phyloP scores from a whole-genome alignment of 257 asterid genomes.

The Knoxia roxburghii region DNA sequence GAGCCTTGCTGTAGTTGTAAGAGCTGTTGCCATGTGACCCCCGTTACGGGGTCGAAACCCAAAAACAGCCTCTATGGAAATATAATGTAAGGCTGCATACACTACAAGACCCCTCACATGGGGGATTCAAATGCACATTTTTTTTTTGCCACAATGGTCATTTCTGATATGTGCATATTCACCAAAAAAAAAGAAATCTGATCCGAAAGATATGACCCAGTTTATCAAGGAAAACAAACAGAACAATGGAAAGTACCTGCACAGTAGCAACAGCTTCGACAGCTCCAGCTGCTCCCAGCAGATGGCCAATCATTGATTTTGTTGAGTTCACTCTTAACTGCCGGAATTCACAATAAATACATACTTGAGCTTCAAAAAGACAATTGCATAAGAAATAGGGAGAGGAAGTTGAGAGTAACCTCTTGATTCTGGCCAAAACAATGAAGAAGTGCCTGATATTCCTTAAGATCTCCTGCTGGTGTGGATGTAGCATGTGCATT shows the following conservation, averaged over 20 bases:
- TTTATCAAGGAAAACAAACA: slow-evolving; percentile 9
- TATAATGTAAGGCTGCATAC: too few relatives aligned
- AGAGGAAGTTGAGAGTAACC: slow-evolving; percentile 39
- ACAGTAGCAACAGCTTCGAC: slow-evolving; percentile 96
- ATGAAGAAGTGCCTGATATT: slow-evolving; percentile 71
- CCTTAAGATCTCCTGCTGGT: slow-evolving; percentile 92
- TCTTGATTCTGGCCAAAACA: slow-evolving; percentile 90
- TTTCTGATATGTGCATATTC: not conserved
- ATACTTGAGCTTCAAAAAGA: slow-evolving; percentile 2
- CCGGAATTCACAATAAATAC: slow-evolving; percentile 19
- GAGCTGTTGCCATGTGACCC: too few relatives aligned
- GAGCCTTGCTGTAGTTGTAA: too few relatives aligned
- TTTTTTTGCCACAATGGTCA: not conserved
- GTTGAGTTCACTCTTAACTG: slow-evolving; percentile 94
- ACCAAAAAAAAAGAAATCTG: slow-evolving; percentile 3
- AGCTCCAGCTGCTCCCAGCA: slow-evolving; percentile 98
- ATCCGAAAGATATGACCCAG: slow-evolving; percentile 6
- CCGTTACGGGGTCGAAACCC: too few relatives aligned
- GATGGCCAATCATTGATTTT: slow-evolving; percentile 95
- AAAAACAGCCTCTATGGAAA: too few relatives aligned
- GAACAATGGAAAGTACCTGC: slow-evolving; percentile 45
- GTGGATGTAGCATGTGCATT: slow-evolving; percentile 99
- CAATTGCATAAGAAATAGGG: not conserved
- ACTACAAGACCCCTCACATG: too few relatives aligned
- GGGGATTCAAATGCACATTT: too few relatives aligned